Evolutionary conservation across 345 rosid species (phyloP), one percentile per base, ranked within the genome.

Genomic region (Citrus mangshanensis): DNA sequence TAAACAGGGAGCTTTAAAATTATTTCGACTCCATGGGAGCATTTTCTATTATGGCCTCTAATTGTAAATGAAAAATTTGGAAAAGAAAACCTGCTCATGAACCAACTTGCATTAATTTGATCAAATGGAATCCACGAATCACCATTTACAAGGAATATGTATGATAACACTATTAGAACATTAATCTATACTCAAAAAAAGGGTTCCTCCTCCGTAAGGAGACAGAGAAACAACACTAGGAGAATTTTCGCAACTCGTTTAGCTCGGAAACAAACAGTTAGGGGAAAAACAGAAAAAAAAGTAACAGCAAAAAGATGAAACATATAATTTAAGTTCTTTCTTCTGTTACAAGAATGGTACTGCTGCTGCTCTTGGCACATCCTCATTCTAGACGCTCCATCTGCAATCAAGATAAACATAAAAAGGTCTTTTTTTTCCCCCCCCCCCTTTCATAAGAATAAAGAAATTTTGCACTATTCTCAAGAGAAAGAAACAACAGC

Each of bases 341-440:
- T 24, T 25, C 82, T 14, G 70, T 64, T 55, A 37, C 66, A 35
- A 71, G 70, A 40, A 75, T 55, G 69, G 28, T 65, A 46, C 72
- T 18, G 79, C 82, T 64, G 81, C 59, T 72, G 74, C 60, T 61
- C 76, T 46, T 5, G 61, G 74, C 28, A 22, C 38, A 27, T 69
- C 76, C 81, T 92, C 91, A 96, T 51, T 93, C 98, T 65, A 96
- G 89, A 38, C 91, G 91, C 82, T 92, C 97, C 98, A 93, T 96
- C 98, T 94, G 91, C 79, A 70, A 68, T 14, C 62, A 77, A 6
- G 59, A 51, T 27, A 65, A 64, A 4, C 1, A 6, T 46, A 24
- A 62, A 42, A 42, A 10, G 49, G 2, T 40, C 9, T 42, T 42
- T 10, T n/a, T 5, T 34, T 5, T n/a, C n/a, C n/a, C n/a, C n/a